phyloP scores from a whole-genome alignment of 495 filamentous ascomycete species.

The Trichoderma virens region DNA sequence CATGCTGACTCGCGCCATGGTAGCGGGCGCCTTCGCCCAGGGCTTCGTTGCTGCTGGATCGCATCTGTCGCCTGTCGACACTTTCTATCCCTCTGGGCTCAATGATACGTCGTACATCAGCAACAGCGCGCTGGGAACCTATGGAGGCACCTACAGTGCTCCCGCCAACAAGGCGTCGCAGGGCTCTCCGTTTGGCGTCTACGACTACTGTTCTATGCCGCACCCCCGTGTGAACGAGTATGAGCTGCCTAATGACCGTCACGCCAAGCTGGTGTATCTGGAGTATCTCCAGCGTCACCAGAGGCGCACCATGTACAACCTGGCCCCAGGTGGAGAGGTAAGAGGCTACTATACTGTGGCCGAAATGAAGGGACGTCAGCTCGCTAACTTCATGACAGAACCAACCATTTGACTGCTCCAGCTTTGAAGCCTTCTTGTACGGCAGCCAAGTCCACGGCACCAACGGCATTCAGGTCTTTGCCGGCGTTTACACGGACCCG shows the following conservation, averaged over 20 bases:
- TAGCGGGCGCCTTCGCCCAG: neutral
- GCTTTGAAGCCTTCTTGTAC: neutral
- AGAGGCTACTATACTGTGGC: neutral
- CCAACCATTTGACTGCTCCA: neutral
- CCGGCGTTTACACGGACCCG: neutral
- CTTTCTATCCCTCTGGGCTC: neutral
- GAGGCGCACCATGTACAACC: neutral
- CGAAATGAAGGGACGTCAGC: neutral
- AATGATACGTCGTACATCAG: neutral
- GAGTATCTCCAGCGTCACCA: neutral
- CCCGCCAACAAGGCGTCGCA: neutral
- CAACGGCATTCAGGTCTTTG: neutral
- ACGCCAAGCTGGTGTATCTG: neutral
- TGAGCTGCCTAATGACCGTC: neutral
- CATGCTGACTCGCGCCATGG: neutral
- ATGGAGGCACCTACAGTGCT: neutral
- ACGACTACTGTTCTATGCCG: slow-evolving; percentile 1
- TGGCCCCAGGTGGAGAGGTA: neutral
- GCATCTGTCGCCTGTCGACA: neutral
- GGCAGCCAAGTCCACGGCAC: neutral
- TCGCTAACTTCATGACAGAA: neutral
- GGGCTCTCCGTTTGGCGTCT: neutral
- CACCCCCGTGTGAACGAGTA: neutral
- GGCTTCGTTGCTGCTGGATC: neutral
- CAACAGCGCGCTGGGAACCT: neutral